These are phyloP conservation scores for Datura wrightii DNA, from an alignment of 257 asterid genomes.

Conservation along the genomic window DNA sequence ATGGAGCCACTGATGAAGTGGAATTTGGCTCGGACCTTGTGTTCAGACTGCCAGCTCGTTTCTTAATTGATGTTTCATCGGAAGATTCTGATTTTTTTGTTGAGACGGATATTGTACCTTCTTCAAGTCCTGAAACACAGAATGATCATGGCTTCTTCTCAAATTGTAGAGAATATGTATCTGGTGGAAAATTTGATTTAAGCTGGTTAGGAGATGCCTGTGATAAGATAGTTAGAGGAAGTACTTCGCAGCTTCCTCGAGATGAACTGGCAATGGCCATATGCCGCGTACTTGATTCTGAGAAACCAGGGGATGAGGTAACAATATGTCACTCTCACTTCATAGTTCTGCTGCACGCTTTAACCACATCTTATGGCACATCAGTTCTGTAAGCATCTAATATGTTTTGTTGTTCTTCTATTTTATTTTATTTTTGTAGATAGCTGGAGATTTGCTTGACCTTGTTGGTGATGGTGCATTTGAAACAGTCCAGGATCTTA, in stretches of 20 bases:
- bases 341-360: conserved; percentile 33
- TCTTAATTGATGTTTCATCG: conserved; percentile 66
- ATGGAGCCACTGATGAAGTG: conserved; percentile 51
- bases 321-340: conserved; percentile 24
- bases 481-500: conserved; percentile 91
- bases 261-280: conserved; percentile 98
- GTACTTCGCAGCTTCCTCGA: conserved; percentile 82
- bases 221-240: conserved; percentile 66
- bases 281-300: conserved; percentile 93
- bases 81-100: conserved; percentile 56
- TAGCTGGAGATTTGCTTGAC: conserved; percentile 96
- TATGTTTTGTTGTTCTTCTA: conserved; percentile 19
- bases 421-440: conserved; percentile 49
- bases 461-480: conserved; percentile 94
- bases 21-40: conserved; percentile 92
- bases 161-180: conserved; percentile 42
- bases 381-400: conserved; percentile 34
- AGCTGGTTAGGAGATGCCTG: conserved; percentile 90
- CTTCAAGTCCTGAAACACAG: conserved; percentile 52
- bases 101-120: conserved; percentile 53
- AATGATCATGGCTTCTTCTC: conserved; percentile 46
- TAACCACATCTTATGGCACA: conserved; percentile 28
- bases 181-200: conserved; percentile 65
- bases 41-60: conserved; percentile 79
- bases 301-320: conserved; percentile 98